Percentiles rank a stretch among this genome's conserved stretches.
These are phyloP conservation scores for Alternaria alternata DNA, from an alignment of 2,329 filamentous ascomycete species.

Conservation along the genomic window DNA sequence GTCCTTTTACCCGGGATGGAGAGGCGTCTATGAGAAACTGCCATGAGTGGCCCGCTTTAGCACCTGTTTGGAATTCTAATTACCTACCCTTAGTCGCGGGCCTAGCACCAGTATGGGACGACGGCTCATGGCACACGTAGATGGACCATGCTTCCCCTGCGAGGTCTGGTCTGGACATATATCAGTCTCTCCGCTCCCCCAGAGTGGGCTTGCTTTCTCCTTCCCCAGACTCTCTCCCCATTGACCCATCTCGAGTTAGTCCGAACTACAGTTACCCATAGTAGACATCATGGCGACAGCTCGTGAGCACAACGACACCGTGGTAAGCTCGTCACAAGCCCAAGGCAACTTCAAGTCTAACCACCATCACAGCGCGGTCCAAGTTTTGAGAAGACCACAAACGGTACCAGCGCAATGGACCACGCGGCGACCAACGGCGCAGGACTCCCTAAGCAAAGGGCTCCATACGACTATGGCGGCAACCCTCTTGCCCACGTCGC, in stretches of 20 bases:
- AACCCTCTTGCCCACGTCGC: slow-evolving; percentile 61
- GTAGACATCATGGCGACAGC: slow-evolving; percentile 53
- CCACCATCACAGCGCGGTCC: slow-evolving; percentile 28
- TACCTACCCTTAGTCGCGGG: slow-evolving; percentile 31
- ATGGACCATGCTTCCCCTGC: slow-evolving; percentile 36
- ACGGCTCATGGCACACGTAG: slow-evolving; percentile 45
- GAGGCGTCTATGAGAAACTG: slow-evolving; percentile 37
- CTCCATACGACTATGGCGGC: slow-evolving; percentile 60
- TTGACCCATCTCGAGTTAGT: slow-evolving; percentile 2
- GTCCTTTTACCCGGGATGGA: slow-evolving; percentile 48
- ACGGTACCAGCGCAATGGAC: slow-evolving; percentile 49
- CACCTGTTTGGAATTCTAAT: slow-evolving; percentile 41
- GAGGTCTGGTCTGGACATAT: slow-evolving; percentile 38
- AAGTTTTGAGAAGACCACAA: slow-evolving; percentile 36
- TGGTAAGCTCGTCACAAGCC: slow-evolving; percentile 31
- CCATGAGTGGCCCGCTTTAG: slow-evolving; percentile 41
- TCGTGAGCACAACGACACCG: slow-evolving; percentile 45
- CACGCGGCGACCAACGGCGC: slow-evolving; percentile 47
- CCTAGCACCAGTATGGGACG: slow-evolving; percentile 31
- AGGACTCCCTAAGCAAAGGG: slow-evolving; percentile 48
- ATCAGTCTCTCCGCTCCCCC: slow-evolving; percentile 42
- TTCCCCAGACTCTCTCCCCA: slow-evolving; percentile 36
- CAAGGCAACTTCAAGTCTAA: slow-evolving; percentile 16
- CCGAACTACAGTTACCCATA: slow-evolving; percentile 9
- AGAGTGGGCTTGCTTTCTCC: slow-evolving; percentile 23